Conservation (phyloP, 805 yeast genomes). For the Ogataea haglerorum region DNA sequence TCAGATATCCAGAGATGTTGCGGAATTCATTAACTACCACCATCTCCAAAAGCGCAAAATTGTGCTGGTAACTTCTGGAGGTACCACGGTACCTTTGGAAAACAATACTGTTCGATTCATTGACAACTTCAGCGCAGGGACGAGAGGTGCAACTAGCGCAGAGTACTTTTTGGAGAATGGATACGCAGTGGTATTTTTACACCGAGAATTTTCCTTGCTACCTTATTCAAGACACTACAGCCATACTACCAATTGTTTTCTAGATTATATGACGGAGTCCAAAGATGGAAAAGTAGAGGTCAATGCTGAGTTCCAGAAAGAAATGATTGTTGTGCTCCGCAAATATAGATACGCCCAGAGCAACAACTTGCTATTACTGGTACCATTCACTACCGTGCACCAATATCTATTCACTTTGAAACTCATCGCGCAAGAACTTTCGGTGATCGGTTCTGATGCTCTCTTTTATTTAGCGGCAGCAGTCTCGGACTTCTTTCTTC, state of each 20-base stretch:
- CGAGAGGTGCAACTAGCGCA: constrained; percentile 95
- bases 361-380: constrained; percentile 52
- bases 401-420: constrained; percentile 86
- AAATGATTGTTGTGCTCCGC: constrained; percentile 57
- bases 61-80: constrained; percentile 91
- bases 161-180: constrained; percentile 83
- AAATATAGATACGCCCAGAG: constrained; percentile 52
- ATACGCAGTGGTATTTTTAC: constrained; percentile 89
- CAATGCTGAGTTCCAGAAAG: constrained; percentile 53
- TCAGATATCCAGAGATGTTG: constrained; percentile 54
- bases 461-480: constrained; percentile 94
- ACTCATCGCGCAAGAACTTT: constrained; percentile 57
- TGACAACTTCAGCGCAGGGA: constrained; percentile 96
- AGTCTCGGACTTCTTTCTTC: constrained; percentile 93
- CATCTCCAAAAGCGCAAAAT: constrained; percentile 42
- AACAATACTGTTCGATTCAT: constrained; percentile 95
- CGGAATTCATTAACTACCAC: constrained; percentile 61
- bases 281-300: constrained; percentile 55
- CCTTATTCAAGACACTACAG: constrained; percentile 92
- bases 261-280: constrained; percentile 69
- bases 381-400: constrained; percentile 93
- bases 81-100: constrained; percentile 96
- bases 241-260: constrained; percentile 77
- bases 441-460: constrained; percentile 52
- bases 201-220: constrained; percentile 84